Conservation (phyloP, 148 eudicot genomes). For the Camellia lanceoleosa region DNA sequence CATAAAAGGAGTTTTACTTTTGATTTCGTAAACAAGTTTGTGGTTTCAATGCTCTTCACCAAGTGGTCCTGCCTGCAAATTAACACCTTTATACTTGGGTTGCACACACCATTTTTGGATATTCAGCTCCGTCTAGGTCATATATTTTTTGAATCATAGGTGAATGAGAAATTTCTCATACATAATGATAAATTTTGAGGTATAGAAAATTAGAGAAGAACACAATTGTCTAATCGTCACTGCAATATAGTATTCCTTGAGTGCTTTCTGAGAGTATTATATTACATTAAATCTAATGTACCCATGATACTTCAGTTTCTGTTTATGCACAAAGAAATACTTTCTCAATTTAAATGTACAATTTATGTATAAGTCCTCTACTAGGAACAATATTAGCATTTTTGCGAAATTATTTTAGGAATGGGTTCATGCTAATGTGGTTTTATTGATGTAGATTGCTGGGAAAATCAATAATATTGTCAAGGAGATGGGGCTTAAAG, state of each 20-base stretch:
- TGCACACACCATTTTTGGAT: not conserved
- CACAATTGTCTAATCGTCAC: not conserved
- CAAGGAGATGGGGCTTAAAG: conserved; percentile 74
- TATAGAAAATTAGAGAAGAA: not conserved
- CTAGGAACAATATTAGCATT: not conserved
- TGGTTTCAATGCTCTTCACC: not conserved
- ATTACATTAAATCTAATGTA: not conserved
- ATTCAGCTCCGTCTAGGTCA: not conserved
- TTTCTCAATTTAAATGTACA: not conserved
- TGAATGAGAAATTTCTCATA: too few species aligned
- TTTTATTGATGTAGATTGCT: conserved; percentile 65
- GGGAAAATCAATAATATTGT: conserved; percentile 77
- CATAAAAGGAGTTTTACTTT: too few species aligned
- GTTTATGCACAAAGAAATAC: not conserved
- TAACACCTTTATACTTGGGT: not conserved
- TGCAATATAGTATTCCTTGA: not conserved
- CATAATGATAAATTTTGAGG: too few species aligned
- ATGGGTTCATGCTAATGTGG: conserved; percentile 16
- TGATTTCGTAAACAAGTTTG: not conserved
- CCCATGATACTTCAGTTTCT: not conserved
- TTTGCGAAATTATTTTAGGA: not conserved
- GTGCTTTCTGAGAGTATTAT: not conserved
- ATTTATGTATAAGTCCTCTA: not conserved
- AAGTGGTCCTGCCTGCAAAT: not conserved
- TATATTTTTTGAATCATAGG: not conserved